phyloP scores from a whole-genome alignment of 352 stramenopile species.

The Peronospora farinosa region DNA sequence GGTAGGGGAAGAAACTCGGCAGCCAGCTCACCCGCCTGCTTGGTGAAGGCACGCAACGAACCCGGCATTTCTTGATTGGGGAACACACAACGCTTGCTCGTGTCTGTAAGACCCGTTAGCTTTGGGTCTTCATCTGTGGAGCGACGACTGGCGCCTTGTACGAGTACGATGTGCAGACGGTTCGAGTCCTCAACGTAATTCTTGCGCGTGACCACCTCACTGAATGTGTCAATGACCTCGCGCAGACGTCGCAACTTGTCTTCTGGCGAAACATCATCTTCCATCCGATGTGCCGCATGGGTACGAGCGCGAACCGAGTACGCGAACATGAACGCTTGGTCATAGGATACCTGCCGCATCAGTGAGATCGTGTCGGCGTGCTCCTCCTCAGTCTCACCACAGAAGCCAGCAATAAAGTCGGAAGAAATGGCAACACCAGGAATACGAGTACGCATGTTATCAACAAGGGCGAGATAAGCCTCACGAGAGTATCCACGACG shows the following conservation, averaged over 20 bases:
- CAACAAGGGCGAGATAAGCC: conserved; percentile 94
- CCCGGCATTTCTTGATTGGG: conserved; percentile 44
- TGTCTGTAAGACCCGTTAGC: conserved; percentile 83
- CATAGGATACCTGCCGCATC: conserved; percentile 86
- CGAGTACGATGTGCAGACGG: conserved; percentile 91
- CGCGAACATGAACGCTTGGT: conserved; percentile 99
- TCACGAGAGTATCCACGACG: conserved; percentile 94
- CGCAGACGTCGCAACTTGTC: conserved; percentile 93
- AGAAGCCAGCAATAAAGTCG: conserved; percentile 99
- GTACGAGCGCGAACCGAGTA: conserved; percentile 96
- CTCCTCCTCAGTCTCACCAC: conserved; percentile 96
- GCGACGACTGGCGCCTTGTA: conserved; percentile 89
- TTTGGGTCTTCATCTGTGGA: conserved; percentile 66
- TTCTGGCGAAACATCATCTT: conserved; percentile 92
- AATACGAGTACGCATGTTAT: conserved; percentile 84
- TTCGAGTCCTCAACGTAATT: conserved; percentile 89
- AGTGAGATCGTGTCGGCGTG: conserved; percentile 91
- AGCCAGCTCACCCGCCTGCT: conserved; percentile 31
- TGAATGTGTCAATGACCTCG: conserved; percentile 95
- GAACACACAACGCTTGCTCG: conserved; percentile 88
- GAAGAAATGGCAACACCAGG: conserved; percentile 87
- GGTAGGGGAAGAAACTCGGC: conserved; percentile 45
- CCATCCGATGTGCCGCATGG: conserved; percentile 91
- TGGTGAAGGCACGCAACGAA: conserved; percentile 43
- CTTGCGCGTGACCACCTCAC: conserved; percentile 85